Conservation (phyloP, 1,139 yeast genomes). For the Saccharomyces hybrid region DNA sequence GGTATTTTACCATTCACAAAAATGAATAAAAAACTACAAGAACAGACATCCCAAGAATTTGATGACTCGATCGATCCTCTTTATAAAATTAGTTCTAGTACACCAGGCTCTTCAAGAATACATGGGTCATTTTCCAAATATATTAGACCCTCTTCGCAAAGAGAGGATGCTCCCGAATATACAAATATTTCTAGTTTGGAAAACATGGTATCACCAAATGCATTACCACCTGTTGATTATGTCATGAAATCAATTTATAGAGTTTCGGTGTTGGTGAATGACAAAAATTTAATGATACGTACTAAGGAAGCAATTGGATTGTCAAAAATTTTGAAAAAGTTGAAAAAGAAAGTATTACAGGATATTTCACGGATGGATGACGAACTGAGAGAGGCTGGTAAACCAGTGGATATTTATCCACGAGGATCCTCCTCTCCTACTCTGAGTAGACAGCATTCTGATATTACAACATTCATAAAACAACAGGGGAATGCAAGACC, state of each 20-base stretch:
- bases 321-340: constrained; percentile 39
- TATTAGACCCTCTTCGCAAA: background rate
- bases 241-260: constrained; percentile 55
- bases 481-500: background rate
- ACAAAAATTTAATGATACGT: constrained; percentile 54
- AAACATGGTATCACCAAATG: constrained; percentile 44
- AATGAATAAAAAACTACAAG: constrained; percentile 3
- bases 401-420: background rate
- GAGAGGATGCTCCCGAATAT: background rate
- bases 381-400: constrained; percentile 1
- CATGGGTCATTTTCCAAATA: background rate
- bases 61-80: constrained; percentile 5
- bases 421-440: background rate
- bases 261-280: constrained; percentile 51
- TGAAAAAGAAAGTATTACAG: constrained; percentile 16
- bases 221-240: constrained; percentile 47
- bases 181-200: constrained; percentile 26
- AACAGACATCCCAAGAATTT: constrained; percentile 3
- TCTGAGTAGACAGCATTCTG: background rate
- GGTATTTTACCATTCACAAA: constrained; percentile 2
- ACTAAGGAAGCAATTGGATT: constrained; percentile 53
- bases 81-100: background rate
- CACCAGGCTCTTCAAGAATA: background rate
- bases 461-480: background rate
- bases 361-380: constrained; percentile 2